Conservation (phyloP, 1,284 basidiomycete species). For the Tremellales sp. region DNA sequence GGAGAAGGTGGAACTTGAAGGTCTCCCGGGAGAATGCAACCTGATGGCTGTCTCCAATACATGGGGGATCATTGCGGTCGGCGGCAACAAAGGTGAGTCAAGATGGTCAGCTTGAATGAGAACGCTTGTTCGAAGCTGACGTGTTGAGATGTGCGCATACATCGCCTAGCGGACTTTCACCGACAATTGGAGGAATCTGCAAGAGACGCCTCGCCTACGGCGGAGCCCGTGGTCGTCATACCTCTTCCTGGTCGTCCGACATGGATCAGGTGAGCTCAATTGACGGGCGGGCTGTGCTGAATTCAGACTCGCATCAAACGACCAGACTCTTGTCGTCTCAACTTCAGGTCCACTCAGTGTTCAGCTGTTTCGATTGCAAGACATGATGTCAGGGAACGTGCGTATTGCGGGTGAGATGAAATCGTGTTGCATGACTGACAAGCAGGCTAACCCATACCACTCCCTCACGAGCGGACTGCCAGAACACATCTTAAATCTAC, state of each 20-base stretch:
- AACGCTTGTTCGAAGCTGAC: not conserved
- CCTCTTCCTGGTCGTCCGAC: slow-evolving; percentile 36
- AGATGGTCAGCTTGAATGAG: too few species aligned
- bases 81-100: slow-evolving; percentile 38
- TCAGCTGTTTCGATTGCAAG: slow-evolving; percentile 29
- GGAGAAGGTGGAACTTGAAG: slow-evolving; percentile 35
- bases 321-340: slow-evolving; percentile 38
- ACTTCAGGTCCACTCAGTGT: slow-evolving; percentile 28
- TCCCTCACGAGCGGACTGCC: slow-evolving; percentile 37
- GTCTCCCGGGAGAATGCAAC: slow-evolving; percentile 41
- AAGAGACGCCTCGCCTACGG: slow-evolving; percentile 26
- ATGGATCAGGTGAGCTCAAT: slow-evolving; percentile 41
- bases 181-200: slow-evolving; percentile 24
- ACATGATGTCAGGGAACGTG: slow-evolving; percentile 37
- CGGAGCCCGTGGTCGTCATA: slow-evolving; percentile 24
- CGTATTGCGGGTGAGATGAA: too few species aligned
- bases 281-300: not conserved
- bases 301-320: slow-evolving; percentile 36
- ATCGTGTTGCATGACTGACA: not conserved
- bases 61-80: slow-evolving; percentile 46
- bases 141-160: slow-evolving; percentile 35
- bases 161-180: slow-evolving; percentile 34
- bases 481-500: slow-evolving; percentile 39
- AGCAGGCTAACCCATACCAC: slow-evolving; percentile 35
- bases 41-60: slow-evolving; percentile 48